Evolutionary conservation across 202 grass and related monocot genomes (phyloP), one percentile per base, ranked within the genome.

Genomic region (Bolboschoenoplectus hybrid): DNA sequence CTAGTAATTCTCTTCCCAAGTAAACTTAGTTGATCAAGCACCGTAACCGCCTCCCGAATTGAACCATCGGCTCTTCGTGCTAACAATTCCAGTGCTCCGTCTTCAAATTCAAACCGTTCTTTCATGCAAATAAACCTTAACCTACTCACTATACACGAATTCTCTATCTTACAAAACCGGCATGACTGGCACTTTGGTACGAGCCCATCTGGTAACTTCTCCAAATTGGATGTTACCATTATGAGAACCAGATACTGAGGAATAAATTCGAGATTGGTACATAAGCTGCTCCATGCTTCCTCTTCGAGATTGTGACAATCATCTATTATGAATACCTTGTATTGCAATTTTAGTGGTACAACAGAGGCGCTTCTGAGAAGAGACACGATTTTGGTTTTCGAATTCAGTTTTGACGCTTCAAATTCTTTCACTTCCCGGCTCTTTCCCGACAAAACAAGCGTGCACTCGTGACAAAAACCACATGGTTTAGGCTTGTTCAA

Each of bases 101-200:
- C 86, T 89, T 98, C 96, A 0, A 94, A 93, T 63, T 95, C 96
- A 86, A 95, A 88, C 47, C 88, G 85, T 94, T 98, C 96, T 90
- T 92, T 91, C 36, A 85, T 87, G 85, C 93, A 95, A 87, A 98
- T 94, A 60, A 85, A 91, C 56, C 88, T 89, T 86, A 98, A 88
- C 16, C 87, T 74, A 51, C 17, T 16, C 32, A 90, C 86, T 80
- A 98, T 88, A 63, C 86, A 90, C 79, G 78, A 67, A 43, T 89
- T 84, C 8, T 92, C 87, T 85, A 92, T 80, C 80, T 92, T 98
- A 68, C 61, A 80, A 86, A 98, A 98, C 34, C 85, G 88, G 85
- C 89, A 91, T 16, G 85, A 91, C 67, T 92, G 93, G 90, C 93
- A 95, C 89, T 91, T 92, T 17, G 85, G 81, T 7, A 87, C 43